Evolutionary conservation across 140 eudicot genomes (phyloP).

Genomic region (Cichorium intybus): DNA sequence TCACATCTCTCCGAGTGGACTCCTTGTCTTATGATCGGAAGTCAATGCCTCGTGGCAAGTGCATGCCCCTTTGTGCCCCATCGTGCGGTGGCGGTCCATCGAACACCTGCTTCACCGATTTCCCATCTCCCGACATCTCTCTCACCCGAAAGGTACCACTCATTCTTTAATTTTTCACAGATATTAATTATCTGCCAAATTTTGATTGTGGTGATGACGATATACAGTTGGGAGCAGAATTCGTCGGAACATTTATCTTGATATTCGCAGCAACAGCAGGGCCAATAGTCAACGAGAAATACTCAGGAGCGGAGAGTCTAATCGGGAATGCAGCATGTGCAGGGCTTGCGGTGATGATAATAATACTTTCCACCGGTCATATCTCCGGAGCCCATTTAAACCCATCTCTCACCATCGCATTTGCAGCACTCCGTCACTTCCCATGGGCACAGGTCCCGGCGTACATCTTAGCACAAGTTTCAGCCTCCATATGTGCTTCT

Average conservation of each 20-base stretch:
- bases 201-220: neutral
- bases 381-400: constrained; percentile 91
- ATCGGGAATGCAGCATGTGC: constrained; percentile 88
- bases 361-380: constrained; percentile 78
- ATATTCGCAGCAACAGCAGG: constrained; percentile 91
- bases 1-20: constrained; percentile 54
- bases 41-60: constrained; percentile 69
- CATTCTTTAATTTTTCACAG: neutral
- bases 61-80: constrained; percentile 53
- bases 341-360: constrained; percentile 80
- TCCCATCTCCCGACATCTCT: constrained; percentile 62
- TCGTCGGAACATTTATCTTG: constrained; percentile 78
- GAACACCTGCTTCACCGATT: constrained; percentile 57
- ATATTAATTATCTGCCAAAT: neutral
- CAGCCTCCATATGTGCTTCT: constrained; percentile 86
- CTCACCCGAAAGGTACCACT: constrained; percentile 71
- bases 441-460: constrained; percentile 92
- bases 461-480: constrained; percentile 71
- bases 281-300: constrained; percentile 75
- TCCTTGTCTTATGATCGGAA: constrained; percentile 70
- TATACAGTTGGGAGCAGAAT: constrained; percentile 80
- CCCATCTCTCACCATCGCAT: constrained; percentile 80
- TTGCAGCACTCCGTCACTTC: constrained; percentile 74
- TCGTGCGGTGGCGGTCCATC: constrained; percentile 62
- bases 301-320: constrained; percentile 52